Evolutionary conservation across 2,329 filamentous ascomycete species (phyloP).

Genomic region (Pseudovirgaria hyperparasitica): DNA sequence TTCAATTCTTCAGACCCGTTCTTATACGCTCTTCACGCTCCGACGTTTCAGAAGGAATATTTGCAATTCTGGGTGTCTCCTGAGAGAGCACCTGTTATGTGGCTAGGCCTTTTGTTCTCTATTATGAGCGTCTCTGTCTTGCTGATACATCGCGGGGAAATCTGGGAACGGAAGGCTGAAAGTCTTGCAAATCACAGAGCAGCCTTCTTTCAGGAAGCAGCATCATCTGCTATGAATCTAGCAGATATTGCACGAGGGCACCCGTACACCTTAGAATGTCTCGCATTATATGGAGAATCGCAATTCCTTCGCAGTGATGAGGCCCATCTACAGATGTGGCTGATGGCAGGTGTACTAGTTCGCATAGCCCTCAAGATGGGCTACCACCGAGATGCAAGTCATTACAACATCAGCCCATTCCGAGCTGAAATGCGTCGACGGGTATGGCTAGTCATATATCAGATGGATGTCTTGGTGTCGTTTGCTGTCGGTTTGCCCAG

Average conservation of each 20-base stretch:
- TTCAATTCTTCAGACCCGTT: slow-evolving; percentile 14
- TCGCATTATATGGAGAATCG: slow-evolving; percentile 17
- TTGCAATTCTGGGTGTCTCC: slow-evolving; percentile 16
- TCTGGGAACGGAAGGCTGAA: slow-evolving; percentile 10
- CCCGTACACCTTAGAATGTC: slow-evolving; percentile 14
- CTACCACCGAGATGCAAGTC: slow-evolving; percentile 28
- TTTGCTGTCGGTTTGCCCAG: slow-evolving; percentile 26
- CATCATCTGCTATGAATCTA: slow-evolving; percentile 14
- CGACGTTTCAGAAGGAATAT: slow-evolving; percentile 13
- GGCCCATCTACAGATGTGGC: slow-evolving; percentile 16
- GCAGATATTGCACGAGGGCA: slow-evolving; percentile 20
- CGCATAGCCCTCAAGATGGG: slow-evolving; percentile 27
- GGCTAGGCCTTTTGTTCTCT: slow-evolving; percentile 13
- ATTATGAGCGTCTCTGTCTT: slow-evolving; percentile 15
- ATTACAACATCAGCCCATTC: slow-evolving; percentile 23
- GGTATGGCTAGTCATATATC: slow-evolving; percentile 20
- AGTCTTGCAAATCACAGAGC: slow-evolving; percentile 20
- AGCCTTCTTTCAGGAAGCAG: slow-evolving; percentile 16
- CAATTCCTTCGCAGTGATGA: slow-evolving; percentile 18
- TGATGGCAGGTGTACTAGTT: slow-evolving; percentile 17
- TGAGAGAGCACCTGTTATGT: slow-evolving; percentile 12
- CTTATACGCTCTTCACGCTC: slow-evolving; percentile 13
- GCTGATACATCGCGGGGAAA: slow-evolving; percentile 10
- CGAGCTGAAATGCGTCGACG: slow-evolving; percentile 25
- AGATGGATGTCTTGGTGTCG: slow-evolving; percentile 26